A percentile compares a stretch with the other conserved stretches of the same genome.
Evolutionary conservation across 148 eudicot genomes (phyloP).

Genomic region (Diospyros kaki): DNA sequence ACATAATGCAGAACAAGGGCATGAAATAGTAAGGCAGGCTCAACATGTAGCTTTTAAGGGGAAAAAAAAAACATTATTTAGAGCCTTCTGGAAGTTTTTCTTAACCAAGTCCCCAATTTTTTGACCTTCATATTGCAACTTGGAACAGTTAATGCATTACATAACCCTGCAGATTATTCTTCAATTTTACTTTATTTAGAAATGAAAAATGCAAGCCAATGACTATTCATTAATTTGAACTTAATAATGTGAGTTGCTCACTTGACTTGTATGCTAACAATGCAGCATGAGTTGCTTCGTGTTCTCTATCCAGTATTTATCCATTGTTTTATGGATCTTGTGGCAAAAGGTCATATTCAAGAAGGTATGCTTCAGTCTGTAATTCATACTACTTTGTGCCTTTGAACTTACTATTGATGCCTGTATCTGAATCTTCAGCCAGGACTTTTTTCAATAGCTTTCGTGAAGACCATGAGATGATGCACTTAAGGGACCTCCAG

Average conservation of each 20-base stretch:
- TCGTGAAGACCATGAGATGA: slow-evolving; percentile 92
- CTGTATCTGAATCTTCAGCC: slow-evolving; percentile 38
- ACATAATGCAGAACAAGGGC: no score
- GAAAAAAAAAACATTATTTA: no score
- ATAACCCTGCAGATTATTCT: neutral
- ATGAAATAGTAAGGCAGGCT: no score
- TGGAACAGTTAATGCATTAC: no score
- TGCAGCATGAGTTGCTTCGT: slow-evolving; percentile 92
- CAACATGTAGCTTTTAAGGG: no score
- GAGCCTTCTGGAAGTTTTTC: neutral
- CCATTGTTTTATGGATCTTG: slow-evolving; percentile 97
- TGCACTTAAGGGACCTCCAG: slow-evolving; percentile 87
- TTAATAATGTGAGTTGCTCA: neutral
- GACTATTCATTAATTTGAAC: no score
- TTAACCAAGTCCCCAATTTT: neutral
- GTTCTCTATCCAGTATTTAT: slow-evolving; percentile 93
- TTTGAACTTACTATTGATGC: slow-evolving; percentile 5
- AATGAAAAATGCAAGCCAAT: no score
- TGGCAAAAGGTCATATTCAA: slow-evolving; percentile 84
- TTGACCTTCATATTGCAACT: neutral
- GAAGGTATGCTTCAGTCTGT: slow-evolving; percentile 55
- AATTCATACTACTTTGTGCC: slow-evolving; percentile 12
- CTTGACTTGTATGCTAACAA: slow-evolving; percentile 10
- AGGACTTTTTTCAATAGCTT: slow-evolving; percentile 74
- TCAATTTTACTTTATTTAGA: neutral